These are phyloP conservation scores for Chytriomyces sp. DNA, from an alignment of 192 early-diverging fungal genomes.

Conservation along the genomic window DNA sequence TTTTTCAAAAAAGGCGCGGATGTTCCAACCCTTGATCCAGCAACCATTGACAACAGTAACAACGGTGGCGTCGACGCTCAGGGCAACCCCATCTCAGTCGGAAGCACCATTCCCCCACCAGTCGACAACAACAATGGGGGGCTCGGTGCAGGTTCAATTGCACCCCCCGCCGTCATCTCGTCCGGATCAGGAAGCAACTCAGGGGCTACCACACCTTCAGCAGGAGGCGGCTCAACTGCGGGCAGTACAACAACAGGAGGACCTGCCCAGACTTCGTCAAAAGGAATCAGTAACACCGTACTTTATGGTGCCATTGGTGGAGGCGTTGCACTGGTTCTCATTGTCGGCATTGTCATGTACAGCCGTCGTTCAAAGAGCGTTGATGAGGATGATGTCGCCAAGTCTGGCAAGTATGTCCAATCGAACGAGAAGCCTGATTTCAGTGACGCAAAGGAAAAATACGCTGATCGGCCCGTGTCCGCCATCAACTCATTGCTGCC, in stretches of 20 bases:
- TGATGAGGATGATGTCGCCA: not conserved
- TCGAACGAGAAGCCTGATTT: not conserved
- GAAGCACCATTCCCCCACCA: not conserved
- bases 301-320: not conserved
- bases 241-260: not conserved
- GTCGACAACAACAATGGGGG: not conserved
- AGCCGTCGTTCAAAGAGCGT: not conserved
- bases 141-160: not conserved
- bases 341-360: not conserved
- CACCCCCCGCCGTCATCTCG: not conserved
- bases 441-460: not conserved
- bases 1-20: not conserved
- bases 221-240: not conserved
- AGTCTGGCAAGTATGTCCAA: not conserved
- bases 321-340: not conserved
- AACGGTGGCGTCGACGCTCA: not conserved
- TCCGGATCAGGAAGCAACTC: not conserved
- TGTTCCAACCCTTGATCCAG: not conserved
- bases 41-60: not conserved
- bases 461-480: not conserved
- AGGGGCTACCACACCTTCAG: not conserved
- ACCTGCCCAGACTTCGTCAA: not conserved
- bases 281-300: not conserved
- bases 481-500: not conserved
- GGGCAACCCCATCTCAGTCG: conserved; percentile 1